Evolutionary conservation across 345 rosid genomes (phyloP), one percentile per base, ranked within the genome.

Genomic region (Pseudoturritis turrita): DNA sequence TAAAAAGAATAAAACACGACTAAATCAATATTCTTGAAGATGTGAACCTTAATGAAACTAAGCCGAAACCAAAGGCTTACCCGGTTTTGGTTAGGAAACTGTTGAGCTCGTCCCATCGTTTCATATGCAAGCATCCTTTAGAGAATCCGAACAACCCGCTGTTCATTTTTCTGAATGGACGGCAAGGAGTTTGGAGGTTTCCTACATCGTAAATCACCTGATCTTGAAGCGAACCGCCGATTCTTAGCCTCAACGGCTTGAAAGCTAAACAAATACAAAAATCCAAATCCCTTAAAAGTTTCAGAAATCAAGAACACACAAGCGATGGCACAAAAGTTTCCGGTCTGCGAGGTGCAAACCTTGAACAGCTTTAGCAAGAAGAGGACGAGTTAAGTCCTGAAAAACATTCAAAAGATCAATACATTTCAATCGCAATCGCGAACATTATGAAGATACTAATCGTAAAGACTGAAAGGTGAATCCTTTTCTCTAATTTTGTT

Each of bases 191-290:
- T 62, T 72, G 77, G 71, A 79, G 78, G 44, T 62, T 31, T 61
- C 90, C 98, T 3, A 89, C 83, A 76, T 87, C 87, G 62, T 95
- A 95, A 35, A 78, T 56, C 12, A 95, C 97, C 85, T 75, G 97
- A 71, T 95, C 98, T 89, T 95, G 99, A 81, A 95, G 80, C 52
- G 99, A 91, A 61, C 99, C 99, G 19, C 99, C 99, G 7, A 95
- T 76, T 59, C 99, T 85, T 84, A 95, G 83, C 85, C 98, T 88
- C 87, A 91, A 80, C 41, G 71, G 67, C 78, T 65, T 66, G 73
- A 95, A 95, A 51, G 99, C 99, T 91, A 58, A 46, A 61, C 28
- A 57, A 69, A 69, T 28, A 71, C 68, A 64, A 26, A 58, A 12
- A 21, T 21, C 6, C 17, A 47, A 40, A 65, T 19, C 37, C 22